These are phyloP conservation scores for Perkinsus olseni DNA, from an alignment of 169 alveolate species.

Conservation along the genomic window DNA sequence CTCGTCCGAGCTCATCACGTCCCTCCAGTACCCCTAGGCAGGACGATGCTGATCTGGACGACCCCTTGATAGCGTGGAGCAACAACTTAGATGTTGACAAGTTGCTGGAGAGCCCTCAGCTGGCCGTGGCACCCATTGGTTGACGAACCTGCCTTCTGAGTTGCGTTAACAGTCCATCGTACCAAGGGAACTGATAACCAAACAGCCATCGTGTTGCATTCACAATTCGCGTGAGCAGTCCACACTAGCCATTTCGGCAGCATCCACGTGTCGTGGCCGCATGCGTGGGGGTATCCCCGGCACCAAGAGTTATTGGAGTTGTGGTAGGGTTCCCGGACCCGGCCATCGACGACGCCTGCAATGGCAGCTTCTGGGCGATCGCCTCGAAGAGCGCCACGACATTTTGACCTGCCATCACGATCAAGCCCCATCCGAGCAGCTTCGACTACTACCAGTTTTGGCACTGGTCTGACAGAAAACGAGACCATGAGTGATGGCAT, in stretches of 20 bases:
- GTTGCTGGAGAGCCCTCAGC: neutral
- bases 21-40: neutral
- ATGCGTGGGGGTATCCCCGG: neutral
- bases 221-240: neutral
- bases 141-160: neutral
- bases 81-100: neutral
- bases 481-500: constrained; percentile 36
- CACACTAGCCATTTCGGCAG: neutral
- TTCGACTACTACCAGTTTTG: constrained; percentile 31
- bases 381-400: neutral
- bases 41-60: neutral
- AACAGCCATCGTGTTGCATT: neutral
- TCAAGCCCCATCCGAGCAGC: constrained; percentile 13
- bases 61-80: neutral
- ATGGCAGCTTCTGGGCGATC: neutral
- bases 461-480: constrained; percentile 35
- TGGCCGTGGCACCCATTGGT: neutral
- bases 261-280: neutral
- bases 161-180: neutral
- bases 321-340: neutral
- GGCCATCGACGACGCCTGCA: neutral
- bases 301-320: neutral
- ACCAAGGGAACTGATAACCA: neutral
- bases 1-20: neutral
- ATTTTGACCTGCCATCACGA: neutral